These are phyloP conservation scores for Myxozyma udenii DNA, from an alignment of 805 yeast genomes.

Conservation along the genomic window DNA sequence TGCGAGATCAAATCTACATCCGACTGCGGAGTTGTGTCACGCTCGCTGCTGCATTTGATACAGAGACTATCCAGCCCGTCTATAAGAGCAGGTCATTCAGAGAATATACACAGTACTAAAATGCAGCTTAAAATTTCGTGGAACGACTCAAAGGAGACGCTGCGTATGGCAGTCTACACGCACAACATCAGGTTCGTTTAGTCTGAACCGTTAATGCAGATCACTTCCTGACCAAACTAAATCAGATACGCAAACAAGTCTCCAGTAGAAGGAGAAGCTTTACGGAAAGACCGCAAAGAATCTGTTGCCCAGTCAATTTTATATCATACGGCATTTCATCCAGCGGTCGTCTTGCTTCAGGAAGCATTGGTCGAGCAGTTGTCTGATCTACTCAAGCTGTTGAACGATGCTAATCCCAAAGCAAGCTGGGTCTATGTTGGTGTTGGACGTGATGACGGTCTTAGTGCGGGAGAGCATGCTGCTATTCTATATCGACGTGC, in stretches of 20 bases:
- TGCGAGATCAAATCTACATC: too few relatives aligned
- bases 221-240: neutral
- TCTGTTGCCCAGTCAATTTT: slow-evolving; percentile 44
- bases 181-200: slow-evolving; percentile 21
- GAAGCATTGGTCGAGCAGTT: slow-evolving; percentile 51
- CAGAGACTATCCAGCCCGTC: too few relatives aligned
- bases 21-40: too few relatives aligned
- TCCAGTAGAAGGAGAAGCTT: slow-evolving; percentile 40
- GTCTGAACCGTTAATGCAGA: neutral
- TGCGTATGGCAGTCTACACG: slow-evolving; percentile 19
- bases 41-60: too few relatives aligned
- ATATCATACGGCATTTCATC: slow-evolving; percentile 37
- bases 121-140: too few relatives aligned
- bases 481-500: slow-evolving; percentile 46
- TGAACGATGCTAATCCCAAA: slow-evolving; percentile 27
- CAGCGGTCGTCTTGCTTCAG: slow-evolving; percentile 48
- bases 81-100: too few relatives aligned
- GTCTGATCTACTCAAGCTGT: slow-evolving; percentile 42
- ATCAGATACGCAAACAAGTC: slow-evolving; percentile 33
- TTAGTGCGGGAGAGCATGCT: slow-evolving; percentile 49
- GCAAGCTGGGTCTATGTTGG: slow-evolving; percentile 48
- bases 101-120: too few relatives aligned
- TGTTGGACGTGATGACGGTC: slow-evolving; percentile 55
- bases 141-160: slow-evolving; percentile 16
- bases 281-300: slow-evolving; percentile 46